Percentiles rank a stretch among this genome's conserved stretches.
Evolutionary conservation across 2,329 filamentous ascomycete species (phyloP).

Genomic region (Aspergillus sergii): DNA sequence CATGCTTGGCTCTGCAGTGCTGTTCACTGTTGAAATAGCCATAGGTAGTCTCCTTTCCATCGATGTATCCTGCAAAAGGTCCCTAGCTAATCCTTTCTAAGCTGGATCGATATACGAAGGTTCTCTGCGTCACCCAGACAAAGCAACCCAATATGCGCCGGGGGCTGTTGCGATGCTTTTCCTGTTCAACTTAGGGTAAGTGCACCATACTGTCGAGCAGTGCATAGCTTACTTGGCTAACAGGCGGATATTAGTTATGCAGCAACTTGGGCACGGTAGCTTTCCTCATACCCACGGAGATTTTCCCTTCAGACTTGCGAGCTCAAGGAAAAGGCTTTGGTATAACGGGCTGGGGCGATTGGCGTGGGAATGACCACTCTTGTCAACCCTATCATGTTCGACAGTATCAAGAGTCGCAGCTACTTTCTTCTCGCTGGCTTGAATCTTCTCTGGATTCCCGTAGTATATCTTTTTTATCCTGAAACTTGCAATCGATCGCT

Average conservation of each 20-base stretch:
- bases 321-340: conserved; percentile 63
- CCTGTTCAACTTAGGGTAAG: conserved; percentile 37
- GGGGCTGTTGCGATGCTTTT: conserved; percentile 54
- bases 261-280: conserved; percentile 54
- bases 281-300: conserved; percentile 57
- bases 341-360: conserved; percentile 62
- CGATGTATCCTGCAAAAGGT: neutral
- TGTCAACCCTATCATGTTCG: conserved; percentile 57
- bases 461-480: conserved; percentile 57
- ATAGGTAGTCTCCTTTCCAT: conserved; percentile 19
- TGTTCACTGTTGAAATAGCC: conserved; percentile 49
- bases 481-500: conserved; percentile 56
- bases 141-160: conserved; percentile 44
- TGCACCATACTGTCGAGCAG: neutral
- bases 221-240: neutral
- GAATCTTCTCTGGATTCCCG: conserved; percentile 55
- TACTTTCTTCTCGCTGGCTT: conserved; percentile 57
- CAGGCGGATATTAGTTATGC: conserved; percentile 41
- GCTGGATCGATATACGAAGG: conserved; percentile 49
- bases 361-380: conserved; percentile 59
- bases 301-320: conserved; percentile 59
- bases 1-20: conserved; percentile 41
- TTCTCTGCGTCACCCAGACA: conserved; percentile 37
- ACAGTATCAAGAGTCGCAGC: conserved; percentile 48
- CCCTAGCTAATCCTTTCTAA: conserved; percentile 12